Evolutionary conservation across 306 rosid genomes (phyloP).

Genomic region (Quercus cerris): DNA sequence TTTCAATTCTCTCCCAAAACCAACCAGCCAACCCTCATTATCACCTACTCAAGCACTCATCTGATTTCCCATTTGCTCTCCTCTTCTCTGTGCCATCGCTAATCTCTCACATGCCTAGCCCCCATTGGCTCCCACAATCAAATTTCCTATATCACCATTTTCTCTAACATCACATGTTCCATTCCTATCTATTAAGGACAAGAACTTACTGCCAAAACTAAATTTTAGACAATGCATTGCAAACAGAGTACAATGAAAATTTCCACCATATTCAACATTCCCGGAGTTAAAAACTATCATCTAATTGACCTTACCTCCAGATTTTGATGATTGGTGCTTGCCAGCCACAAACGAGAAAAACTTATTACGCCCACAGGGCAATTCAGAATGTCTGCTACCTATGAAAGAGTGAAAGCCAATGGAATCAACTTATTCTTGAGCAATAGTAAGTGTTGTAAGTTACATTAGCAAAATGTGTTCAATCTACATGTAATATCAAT

Average conservation of each 20-base stretch:
- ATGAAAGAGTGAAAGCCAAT: conserved; percentile 17
- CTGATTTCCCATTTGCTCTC: no score
- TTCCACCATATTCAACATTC: neutral
- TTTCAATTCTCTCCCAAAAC: no score
- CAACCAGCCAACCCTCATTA: no score
- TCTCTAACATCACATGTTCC: neutral
- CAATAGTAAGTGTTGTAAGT: neutral
- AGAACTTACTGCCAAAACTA: neutral
- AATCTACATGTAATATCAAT: conserved; percentile 1
- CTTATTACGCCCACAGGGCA: conserved; percentile 43
- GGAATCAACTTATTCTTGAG: conserved; percentile 14
- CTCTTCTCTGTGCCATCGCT: no score
- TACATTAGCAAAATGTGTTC: neutral
- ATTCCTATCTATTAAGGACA: neutral
- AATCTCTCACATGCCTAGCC: no score
- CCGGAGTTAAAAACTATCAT: neutral
- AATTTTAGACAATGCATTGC: neutral
- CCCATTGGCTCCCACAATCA: no score
- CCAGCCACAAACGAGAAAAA: conserved; percentile 32
- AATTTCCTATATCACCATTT: no score
- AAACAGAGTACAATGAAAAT: neutral
- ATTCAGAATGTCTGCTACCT: conserved; percentile 36
- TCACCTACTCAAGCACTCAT: no score
- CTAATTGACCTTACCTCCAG: conserved; percentile 25
- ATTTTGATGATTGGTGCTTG: conserved; percentile 30